Evolutionary conservation across 805 yeast species (phyloP).

Genomic region (Yueomyces sinensis): DNA sequence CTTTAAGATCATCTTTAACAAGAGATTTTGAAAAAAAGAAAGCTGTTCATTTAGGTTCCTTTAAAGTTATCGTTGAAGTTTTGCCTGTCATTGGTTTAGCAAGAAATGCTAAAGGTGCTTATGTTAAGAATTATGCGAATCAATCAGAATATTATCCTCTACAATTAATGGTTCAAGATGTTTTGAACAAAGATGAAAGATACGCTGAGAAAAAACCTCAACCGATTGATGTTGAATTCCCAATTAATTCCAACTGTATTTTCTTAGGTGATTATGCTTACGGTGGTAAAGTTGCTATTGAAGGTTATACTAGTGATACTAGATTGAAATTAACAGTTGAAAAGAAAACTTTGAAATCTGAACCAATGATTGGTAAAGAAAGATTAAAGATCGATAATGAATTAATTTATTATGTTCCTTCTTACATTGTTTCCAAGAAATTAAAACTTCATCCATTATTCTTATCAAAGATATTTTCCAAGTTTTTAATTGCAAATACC

Average conservation of each 20-base stretch:
- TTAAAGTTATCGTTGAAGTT: conserved; percentile 55
- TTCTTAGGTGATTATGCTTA: conserved; percentile 80
- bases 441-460: conserved; percentile 48
- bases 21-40: conserved; percentile 34
- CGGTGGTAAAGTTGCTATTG: conserved; percentile 63
- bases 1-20: conserved; percentile 27
- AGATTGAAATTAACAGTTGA: conserved; percentile 42
- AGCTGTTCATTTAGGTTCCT: conserved; percentile 47
- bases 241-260: conserved; percentile 54
- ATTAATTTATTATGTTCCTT: conserved; percentile 47
- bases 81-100: conserved; percentile 65
- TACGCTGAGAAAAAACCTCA: conserved; percentile 50
- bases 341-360: conserved; percentile 32
- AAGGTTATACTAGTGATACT: conserved; percentile 38
- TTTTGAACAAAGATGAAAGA: conserved; percentile 62
- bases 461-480: conserved; percentile 67
- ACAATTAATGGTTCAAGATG: conserved; percentile 66
- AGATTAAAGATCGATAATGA: conserved; percentile 45
- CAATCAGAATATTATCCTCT: conserved; percentile 52
- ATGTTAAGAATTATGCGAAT: conserved; percentile 52
- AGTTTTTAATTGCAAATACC: conserved; percentile 44
- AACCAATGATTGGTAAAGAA: conserved; percentile 52
- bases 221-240: conserved; percentile 75
- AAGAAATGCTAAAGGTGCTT: conserved; percentile 61
- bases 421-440: conserved; percentile 48